A percentile compares a stretch with the other conserved stretches of the same genome.
These are phyloP conservation scores for Copromyces sp. DNA, from an alignment of 495 filamentous ascomycete genomes.

Conservation along the genomic window DNA sequence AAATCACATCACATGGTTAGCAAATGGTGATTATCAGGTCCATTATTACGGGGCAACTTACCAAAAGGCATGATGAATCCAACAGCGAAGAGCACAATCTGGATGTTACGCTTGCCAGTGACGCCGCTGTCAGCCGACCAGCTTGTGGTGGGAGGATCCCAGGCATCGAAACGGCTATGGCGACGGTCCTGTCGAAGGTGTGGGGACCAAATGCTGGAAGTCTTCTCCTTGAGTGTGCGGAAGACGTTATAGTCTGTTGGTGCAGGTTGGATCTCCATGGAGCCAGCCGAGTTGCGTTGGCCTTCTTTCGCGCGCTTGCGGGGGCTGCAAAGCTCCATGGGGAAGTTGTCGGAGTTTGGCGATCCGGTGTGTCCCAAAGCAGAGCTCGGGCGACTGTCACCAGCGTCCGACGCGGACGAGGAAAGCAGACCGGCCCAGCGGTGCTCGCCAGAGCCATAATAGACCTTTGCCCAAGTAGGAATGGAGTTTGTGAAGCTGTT, in stretches of 20 bases:
- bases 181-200: slow-evolving; percentile 58
- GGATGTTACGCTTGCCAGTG: slow-evolving; percentile 61
- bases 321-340: slow-evolving; percentile 41
- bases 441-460: slow-evolving; percentile 46
- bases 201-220: slow-evolving; percentile 60
- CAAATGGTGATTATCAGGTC: not conserved
- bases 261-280: slow-evolving; percentile 24
- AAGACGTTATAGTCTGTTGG: slow-evolving; percentile 18
- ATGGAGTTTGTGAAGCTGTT: slow-evolving; percentile 50
- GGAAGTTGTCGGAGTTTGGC: slow-evolving; percentile 37
- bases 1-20: slow-evolving; percentile 2
- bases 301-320: slow-evolving; percentile 36
- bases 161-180: slow-evolving; percentile 44
- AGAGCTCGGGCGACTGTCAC: slow-evolving; percentile 34
- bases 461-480: slow-evolving; percentile 53
- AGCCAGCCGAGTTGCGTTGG: slow-evolving; percentile 14
- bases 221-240: slow-evolving; percentile 30
- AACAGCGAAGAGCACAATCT: slow-evolving; percentile 77
- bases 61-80: slow-evolving; percentile 82
- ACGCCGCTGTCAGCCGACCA: slow-evolving; percentile 48
- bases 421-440: slow-evolving; percentile 34
- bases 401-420: slow-evolving; percentile 28
- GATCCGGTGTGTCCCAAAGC: slow-evolving; percentile 26
- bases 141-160: slow-evolving; percentile 61
- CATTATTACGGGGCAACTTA: slow-evolving; percentile 27